Evolutionary conservation across 345 rosid species (phyloP), one percentile per base, ranked within the genome.

Genomic region (Limnanthes douglasii): DNA sequence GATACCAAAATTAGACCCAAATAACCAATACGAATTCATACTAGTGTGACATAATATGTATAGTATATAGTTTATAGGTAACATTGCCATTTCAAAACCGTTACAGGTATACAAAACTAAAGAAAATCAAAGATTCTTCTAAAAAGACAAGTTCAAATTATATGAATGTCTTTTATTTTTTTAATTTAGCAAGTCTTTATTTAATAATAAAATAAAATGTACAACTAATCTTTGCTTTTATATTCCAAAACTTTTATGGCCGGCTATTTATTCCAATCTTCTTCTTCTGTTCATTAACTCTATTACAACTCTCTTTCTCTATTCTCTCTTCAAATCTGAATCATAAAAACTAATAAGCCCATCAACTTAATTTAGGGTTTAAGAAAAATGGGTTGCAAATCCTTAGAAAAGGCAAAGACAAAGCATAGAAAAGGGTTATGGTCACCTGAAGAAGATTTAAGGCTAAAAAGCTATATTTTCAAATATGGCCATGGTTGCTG

Each of bases 391-490:
- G 70, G 45, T 13, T 26, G 43, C 41, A 69, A 65, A 33, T 26
- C 64, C 17, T 50, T 63, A 19, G 86, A 69, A 18, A 78, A 50
- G 56, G 66, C 64, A 15, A 75, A 66, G 69, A 48, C 56, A 26
- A 78, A 65, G 64, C 78, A 72, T 44, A 73, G 70, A 56, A 88
- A 83, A 46, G 97, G 97, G 27, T 52, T 88, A 11, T 88, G 97
- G 97, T 88, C 97, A 21, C 97, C 97, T 27, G 97, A 83, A 54
- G 97, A 88, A 68, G 97, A 88, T 53, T 75, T 67, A 3, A 68
- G 60, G 62, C 97, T 88, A 28, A 68, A 59, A 24, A 63, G 43
- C 50, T 55, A 69, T 39, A 54, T 88, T 59, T 46, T 70, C 39
- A 54, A 61, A 15, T 61, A 88, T 50, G 97, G 95, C 50, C 86